Evolutionary conservation across 1,284 basidiomycete species (phyloP), one percentile per base, ranked within the genome.

Genomic region (Malassezia arunalokei): DNA sequence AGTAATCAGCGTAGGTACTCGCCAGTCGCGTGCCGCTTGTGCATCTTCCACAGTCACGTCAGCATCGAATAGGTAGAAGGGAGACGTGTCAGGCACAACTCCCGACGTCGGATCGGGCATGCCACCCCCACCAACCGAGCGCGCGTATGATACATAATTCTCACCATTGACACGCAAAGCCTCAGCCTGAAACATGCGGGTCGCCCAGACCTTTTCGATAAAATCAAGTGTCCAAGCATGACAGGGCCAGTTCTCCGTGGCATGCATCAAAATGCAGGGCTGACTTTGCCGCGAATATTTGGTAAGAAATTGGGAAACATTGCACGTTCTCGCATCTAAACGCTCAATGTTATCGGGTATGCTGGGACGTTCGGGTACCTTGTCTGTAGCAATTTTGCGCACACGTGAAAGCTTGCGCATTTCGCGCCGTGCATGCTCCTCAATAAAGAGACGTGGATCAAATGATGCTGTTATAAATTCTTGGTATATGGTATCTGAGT

Each of bases 21-120:
- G 46, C 66, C 66, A 66, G 24, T 59, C 60, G 27, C 51, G 37
- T 12, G 54, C 54, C 0, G 63, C 65, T 9, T 59, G 54, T 14
- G 47, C 49, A 15, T 63, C 63, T 14, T 58, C 60, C 4, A 40
- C 20, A 17, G 68, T 59, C 17, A 69, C 60, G 12, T 58, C 45
- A 0, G 65, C 57, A 43, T 71, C 68, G 31, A 71, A 71, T 30
- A 69, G 54, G 46, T 71, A 71, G 55, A 58, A 67, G 5, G 66
- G 65, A 37, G 68, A 68, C 40, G 67, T 67, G 46, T 71, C 68
- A 0, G 66, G 66, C 2, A 68, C 58, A 8, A 57, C 47, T 5
- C 57, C 55, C 3, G 50, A 45, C 5, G 47, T 44, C 0, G 44
- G 37, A 32, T 50, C 33, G 5, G 54, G 45, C 38, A 48, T 44